Evolutionary conservation across 129 eudicot species (phyloP).

Genomic region (Chrysanthemum lavandulifolium): DNA sequence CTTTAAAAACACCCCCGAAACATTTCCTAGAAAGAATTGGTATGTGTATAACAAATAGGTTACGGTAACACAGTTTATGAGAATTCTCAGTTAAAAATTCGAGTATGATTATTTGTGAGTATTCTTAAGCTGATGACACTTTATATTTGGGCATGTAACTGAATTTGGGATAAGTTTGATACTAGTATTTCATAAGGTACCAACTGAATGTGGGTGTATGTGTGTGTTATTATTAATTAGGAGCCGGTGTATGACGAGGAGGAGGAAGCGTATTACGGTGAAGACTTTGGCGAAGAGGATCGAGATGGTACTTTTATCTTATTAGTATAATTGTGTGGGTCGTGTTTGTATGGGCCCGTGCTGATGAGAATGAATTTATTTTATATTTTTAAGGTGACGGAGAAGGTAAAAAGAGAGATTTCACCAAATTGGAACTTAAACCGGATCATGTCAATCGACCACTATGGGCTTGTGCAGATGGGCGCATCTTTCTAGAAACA

Average conservation of each 20-base stretch:
- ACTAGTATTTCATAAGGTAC: neutral
- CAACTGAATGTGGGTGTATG: neutral
- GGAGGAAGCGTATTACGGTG: slow-evolving; percentile 43
- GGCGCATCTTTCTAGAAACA: slow-evolving; percentile 88
- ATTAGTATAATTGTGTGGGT: neutral
- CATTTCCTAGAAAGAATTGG: no score
- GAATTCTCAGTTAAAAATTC: no score
- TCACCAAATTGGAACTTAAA: slow-evolving; percentile 80
- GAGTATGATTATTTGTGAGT: no score
- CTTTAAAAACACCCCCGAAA: no score
- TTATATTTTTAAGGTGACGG: slow-evolving; percentile 33
- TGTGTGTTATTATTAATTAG: slow-evolving; percentile 24
- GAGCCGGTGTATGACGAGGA: slow-evolving; percentile 47
- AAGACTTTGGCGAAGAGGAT: slow-evolving; percentile 48
- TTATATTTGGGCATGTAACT: neutral
- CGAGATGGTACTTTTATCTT: slow-evolving; percentile 51
- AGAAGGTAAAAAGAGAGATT: slow-evolving; percentile 69
- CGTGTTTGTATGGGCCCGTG: neutral
- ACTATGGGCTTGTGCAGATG: slow-evolving; percentile 95
- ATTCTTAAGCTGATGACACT: no score
- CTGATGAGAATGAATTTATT: slow-evolving; percentile 2
- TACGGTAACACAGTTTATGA: no score
- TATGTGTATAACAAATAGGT: no score
- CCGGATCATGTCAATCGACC: slow-evolving; percentile 85
- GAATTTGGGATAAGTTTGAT: neutral